Evolutionary conservation across 2,329 filamentous ascomycete species (phyloP).

Genomic region (Curvularia hawaiiensis): DNA sequence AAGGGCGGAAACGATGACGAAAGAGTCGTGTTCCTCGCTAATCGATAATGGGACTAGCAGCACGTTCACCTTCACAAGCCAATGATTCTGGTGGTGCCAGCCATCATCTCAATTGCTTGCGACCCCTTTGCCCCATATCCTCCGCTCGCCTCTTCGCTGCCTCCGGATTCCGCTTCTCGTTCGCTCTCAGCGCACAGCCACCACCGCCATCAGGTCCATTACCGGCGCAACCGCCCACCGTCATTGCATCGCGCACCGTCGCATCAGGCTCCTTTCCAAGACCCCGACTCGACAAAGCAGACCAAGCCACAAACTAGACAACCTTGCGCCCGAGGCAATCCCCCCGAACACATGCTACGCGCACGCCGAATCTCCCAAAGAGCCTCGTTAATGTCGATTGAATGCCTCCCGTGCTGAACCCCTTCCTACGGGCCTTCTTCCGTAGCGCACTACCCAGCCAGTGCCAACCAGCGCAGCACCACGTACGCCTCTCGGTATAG

Average conservation of each 20-base stretch:
- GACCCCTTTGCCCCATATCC: slow-evolving; percentile 11
- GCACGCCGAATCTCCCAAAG: slow-evolving; percentile 22
- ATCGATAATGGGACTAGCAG: slow-evolving; percentile 18
- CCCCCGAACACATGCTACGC: slow-evolving; percentile 39
- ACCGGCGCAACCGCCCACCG: slow-evolving; percentile 10
- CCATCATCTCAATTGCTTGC: slow-evolving; percentile 15
- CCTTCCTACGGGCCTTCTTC: slow-evolving; percentile 98
- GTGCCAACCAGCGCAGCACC: slow-evolving; percentile 88
- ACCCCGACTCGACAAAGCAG: slow-evolving; percentile 12
- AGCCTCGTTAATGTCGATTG: slow-evolving; percentile 55
- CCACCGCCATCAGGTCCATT: slow-evolving; percentile 3
- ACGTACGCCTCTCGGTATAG: slow-evolving; percentile 57
- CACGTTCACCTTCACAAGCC: slow-evolving; percentile 34
- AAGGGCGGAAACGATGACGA: slow-evolving; percentile 27
- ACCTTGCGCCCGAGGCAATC: slow-evolving; percentile 24
- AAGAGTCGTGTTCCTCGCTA: slow-evolving; percentile 25
- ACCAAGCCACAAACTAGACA: slow-evolving; percentile 9
- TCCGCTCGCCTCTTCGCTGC: slow-evolving; percentile 4
- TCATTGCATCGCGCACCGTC: slow-evolving; percentile 14
- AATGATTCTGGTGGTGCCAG: slow-evolving; percentile 13
- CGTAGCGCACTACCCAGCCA: slow-evolving; percentile 90
- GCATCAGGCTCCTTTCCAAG: slow-evolving; percentile 33
- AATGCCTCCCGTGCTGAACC: slow-evolving; percentile 96
- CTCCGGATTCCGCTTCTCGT: not conserved
- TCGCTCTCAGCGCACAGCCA: slow-evolving; percentile 2